Percentiles rank a stretch among this genome's conserved stretches.
Conservation (phyloP, 352 stramenopile species). For the Phytopythium delawarense region DNA sequence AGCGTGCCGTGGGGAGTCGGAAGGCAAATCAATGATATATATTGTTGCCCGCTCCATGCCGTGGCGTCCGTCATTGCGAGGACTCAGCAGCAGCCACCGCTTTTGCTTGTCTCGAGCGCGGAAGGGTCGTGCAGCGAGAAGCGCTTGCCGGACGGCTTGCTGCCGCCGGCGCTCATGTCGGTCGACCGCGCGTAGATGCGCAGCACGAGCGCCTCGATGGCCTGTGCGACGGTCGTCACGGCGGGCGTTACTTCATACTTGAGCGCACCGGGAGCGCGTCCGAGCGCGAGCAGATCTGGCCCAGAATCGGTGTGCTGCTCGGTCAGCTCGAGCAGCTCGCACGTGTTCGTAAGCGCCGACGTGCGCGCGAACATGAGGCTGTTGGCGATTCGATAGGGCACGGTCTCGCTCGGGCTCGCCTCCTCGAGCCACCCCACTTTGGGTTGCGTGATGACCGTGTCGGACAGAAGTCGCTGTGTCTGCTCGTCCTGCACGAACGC, state of each 20-base stretch:
- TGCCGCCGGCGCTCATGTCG: constrained; percentile 40
- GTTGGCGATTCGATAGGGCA: constrained; percentile 55
- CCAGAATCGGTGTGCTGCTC: constrained; percentile 28
- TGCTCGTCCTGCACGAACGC: constrained; percentile 46
- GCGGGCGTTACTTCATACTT: constrained; percentile 46
- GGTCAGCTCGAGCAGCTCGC: constrained; percentile 54
- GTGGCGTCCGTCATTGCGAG: not conserved
- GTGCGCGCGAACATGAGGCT: constrained; percentile 65
- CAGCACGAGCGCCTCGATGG: constrained; percentile 58
- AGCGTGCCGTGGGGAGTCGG: not conserved
- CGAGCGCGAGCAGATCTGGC: constrained; percentile 23
- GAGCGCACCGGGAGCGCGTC: constrained; percentile 21
- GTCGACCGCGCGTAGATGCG: constrained; percentile 70
- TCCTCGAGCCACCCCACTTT: constrained; percentile 57
- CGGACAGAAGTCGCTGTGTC: constrained; percentile 37
- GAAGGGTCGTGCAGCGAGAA: constrained; percentile 30
- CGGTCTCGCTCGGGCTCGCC: constrained; percentile 27
- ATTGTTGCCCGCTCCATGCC: not conserved
- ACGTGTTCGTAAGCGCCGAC: constrained; percentile 51
- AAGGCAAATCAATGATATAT: constrained; percentile 4
- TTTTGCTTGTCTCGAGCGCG: not conserved
- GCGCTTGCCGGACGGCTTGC: constrained; percentile 36
- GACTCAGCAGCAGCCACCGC: constrained; percentile 30
- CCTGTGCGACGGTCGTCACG: constrained; percentile 44
- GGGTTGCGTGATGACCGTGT: constrained; percentile 43